phyloP scores from a whole-genome alignment of 176 grass and related monocot genomes.

The Themeda triandra region DNA sequence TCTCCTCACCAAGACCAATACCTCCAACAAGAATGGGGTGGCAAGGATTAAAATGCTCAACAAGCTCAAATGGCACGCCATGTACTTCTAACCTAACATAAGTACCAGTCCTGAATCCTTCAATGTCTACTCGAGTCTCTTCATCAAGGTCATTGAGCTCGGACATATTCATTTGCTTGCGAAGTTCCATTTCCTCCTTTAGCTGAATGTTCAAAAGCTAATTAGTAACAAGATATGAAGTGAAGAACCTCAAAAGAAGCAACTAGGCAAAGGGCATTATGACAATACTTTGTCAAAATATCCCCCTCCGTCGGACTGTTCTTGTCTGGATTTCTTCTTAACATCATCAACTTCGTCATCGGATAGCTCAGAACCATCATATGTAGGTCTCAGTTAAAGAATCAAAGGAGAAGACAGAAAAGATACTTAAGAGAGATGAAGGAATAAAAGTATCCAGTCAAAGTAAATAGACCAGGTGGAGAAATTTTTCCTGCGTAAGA shows the following conservation, averaged over 20 bases:
- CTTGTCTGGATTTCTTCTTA: slow-evolving; percentile 56
- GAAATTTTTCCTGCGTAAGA: neutral
- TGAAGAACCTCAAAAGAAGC: neutral
- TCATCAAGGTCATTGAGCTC: slow-evolving; percentile 94
- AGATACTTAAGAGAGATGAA: neutral
- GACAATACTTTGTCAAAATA: slow-evolving; percentile 91
- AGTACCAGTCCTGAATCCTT: slow-evolving; percentile 88
- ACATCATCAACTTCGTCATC: slow-evolving; percentile 60
- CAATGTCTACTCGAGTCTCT: slow-evolving; percentile 72
- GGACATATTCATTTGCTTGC: slow-evolving; percentile 77
- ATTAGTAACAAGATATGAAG: slow-evolving; percentile 24
- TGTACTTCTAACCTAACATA: slow-evolving; percentile 91
- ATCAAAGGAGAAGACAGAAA: neutral
- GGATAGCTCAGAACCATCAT: slow-evolving; percentile 67
- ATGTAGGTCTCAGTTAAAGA: slow-evolving; percentile 79
- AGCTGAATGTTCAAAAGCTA: slow-evolving; percentile 45
- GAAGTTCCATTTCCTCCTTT: slow-evolving; percentile 85
- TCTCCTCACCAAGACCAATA: slow-evolving; percentile 87
- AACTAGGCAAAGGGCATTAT: neutral
- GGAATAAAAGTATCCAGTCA: neutral
- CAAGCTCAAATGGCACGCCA: slow-evolving; percentile 87
- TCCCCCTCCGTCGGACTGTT: slow-evolving; percentile 53
- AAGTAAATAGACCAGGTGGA: neutral
- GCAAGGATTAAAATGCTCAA: slow-evolving; percentile 87
- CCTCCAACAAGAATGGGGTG: slow-evolving; percentile 93